Evolutionary conservation across 2,329 filamentous ascomycete genomes (phyloP).

Genomic region (Gaeumannomyces sp.): DNA sequence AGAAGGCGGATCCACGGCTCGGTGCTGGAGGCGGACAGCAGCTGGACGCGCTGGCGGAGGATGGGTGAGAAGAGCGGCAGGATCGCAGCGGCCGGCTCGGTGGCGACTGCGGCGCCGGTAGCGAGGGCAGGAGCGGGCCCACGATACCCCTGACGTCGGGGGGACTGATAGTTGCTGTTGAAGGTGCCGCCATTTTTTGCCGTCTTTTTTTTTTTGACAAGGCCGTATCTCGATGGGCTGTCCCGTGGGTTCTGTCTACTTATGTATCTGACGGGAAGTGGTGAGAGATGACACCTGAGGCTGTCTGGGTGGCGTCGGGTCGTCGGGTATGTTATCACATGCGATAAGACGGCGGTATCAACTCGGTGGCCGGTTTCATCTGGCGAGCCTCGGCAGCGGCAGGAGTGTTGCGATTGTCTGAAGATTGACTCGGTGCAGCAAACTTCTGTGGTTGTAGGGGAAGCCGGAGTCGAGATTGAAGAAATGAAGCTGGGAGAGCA

Average conservation of each 20-base stretch:
- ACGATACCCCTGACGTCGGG: conserved; percentile 45
- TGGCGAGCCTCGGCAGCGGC: no score
- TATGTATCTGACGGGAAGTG: not conserved
- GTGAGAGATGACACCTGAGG: not conserved
- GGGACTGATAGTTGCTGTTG: conserved; percentile 26
- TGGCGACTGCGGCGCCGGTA: conserved; percentile 53
- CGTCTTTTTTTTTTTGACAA: not conserved
- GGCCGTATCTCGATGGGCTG: not conserved
- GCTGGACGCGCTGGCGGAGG: conserved; percentile 57
- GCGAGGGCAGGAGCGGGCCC: conserved; percentile 50
- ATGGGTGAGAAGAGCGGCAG: conserved; percentile 59
- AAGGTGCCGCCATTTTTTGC: not conserved
- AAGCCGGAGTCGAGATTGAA: not conserved
- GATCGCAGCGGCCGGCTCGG: conserved; percentile 48
- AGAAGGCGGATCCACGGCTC: conserved; percentile 70
- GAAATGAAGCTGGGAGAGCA: not conserved
- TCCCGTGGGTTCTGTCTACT: not conserved
- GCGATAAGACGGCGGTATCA: not conserved
- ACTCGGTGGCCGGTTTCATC: not conserved
- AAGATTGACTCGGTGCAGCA: not conserved
- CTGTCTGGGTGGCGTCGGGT: not conserved
- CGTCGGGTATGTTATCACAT: not conserved
- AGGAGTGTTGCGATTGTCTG: not conserved
- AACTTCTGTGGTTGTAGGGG: not conserved
- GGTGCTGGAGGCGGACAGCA: conserved; percentile 50